These are phyloP conservation scores for Aeminium ludgeri DNA, from an alignment of 495 filamentous ascomycete species.

Conservation along the genomic window DNA sequence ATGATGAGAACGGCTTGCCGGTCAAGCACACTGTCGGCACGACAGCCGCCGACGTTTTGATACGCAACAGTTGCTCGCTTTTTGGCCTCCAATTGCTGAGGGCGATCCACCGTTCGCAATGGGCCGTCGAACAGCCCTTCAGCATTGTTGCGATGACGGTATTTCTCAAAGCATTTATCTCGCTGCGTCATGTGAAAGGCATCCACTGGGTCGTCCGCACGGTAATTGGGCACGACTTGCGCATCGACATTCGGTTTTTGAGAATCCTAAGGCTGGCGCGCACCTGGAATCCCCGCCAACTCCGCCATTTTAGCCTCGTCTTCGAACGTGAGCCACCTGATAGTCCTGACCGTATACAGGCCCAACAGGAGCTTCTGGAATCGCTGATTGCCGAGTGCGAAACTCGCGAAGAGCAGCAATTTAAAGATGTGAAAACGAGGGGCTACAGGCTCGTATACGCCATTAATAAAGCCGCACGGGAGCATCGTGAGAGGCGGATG, in stretches of 20 bases:
- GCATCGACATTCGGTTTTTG: constrained; percentile 12
- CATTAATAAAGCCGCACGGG: too few relatives aligned
- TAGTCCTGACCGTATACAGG: too few relatives aligned
- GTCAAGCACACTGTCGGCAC: constrained; percentile 12
- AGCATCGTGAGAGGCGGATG: too few relatives aligned
- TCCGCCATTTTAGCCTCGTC: too few relatives aligned
- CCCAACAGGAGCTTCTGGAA: too few relatives aligned
- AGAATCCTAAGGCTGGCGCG: background rate
- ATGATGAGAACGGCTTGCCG: constrained; percentile 7
- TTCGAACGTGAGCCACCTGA: too few relatives aligned
- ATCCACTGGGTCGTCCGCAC: constrained; percentile 10
- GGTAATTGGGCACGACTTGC: constrained; percentile 12
- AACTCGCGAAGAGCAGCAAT: too few relatives aligned
- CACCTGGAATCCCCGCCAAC: too few relatives aligned
- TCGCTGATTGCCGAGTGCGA: too few relatives aligned
- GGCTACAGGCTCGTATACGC: too few relatives aligned
- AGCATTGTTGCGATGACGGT: constrained; percentile 14
- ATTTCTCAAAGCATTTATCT: constrained; percentile 11
- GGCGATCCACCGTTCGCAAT: constrained; percentile 7
- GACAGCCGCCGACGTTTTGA: constrained; percentile 12
- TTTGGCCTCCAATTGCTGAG: constrained; percentile 10
- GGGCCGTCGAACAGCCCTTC: constrained; percentile 2
- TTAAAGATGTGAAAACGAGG: too few relatives aligned
- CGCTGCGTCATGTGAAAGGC: constrained; percentile 3
- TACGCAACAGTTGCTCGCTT: background rate